Evolutionary conservation across 495 filamentous ascomycete species (phyloP).

Genomic region (Penicillium alfredii): DNA sequence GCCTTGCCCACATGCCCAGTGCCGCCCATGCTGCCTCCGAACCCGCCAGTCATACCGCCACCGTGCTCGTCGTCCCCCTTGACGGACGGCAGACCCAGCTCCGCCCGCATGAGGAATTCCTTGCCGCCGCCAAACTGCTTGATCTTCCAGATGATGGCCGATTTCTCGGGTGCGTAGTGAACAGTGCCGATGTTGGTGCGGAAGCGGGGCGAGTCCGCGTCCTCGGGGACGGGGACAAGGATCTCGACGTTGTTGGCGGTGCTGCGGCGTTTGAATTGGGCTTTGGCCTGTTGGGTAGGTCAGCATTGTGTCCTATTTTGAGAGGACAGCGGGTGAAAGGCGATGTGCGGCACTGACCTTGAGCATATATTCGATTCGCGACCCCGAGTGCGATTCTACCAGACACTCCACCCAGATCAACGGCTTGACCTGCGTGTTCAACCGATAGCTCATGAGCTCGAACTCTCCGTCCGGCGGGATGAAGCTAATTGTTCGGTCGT

Average conservation of each 20-base stretch:
- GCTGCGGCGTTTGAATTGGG: constrained; percentile 95
- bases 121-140: constrained; percentile 99
- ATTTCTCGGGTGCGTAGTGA: constrained; percentile 97
- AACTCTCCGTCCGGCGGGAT: constrained; percentile 98
- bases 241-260: constrained; percentile 99
- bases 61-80: constrained; percentile 95
- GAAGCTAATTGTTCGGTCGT: constrained; percentile 97
- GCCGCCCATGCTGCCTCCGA: constrained; percentile 88
- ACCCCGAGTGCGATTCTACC: constrained; percentile 90
- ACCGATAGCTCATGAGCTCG: constrained; percentile 97
- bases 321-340: no score
- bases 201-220: constrained; percentile 94
- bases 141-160: constrained; percentile 99
- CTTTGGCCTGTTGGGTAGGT: constrained; percentile 57
- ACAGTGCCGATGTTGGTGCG: constrained; percentile 95
- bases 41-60: constrained; percentile 93
- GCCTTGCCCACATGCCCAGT: constrained; percentile 65
- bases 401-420: constrained; percentile 99
- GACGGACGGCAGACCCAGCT: constrained; percentile 88
- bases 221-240: constrained; percentile 92
- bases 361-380: constrained; percentile 95
- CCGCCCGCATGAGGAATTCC: constrained; percentile 99
- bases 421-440: constrained; percentile 98
- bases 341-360: constrained; percentile 50
- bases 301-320: constrained; percentile 1